Conservation (phyloP, 768 basidiomycete species). For the Panus rudis region DNA sequence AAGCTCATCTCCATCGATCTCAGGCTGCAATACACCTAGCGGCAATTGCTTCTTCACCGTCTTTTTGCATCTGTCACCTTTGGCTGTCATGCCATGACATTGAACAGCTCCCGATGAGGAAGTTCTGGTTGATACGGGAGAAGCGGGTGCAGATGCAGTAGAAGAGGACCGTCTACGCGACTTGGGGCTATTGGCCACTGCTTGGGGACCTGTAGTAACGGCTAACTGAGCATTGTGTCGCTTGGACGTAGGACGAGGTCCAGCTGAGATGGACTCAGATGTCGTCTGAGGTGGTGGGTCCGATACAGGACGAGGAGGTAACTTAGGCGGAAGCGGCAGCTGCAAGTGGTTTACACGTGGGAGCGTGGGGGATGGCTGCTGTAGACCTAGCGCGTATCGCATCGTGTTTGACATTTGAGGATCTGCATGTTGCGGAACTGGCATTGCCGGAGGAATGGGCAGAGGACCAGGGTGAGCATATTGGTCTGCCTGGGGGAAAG, state of each 20-base stretch:
- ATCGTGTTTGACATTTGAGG: slow-evolving; percentile 28
- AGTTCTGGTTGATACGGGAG: slow-evolving; percentile 3
- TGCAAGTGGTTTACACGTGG: slow-evolving; percentile 13
- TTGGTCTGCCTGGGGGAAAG: slow-evolving; percentile 4
- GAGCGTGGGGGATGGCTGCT: slow-evolving; percentile 8
- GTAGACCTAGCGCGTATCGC: slow-evolving; percentile 24
- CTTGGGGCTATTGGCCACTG: too few relatives aligned
- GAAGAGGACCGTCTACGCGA: too few relatives aligned
- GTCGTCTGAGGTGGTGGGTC: slow-evolving; percentile 13
- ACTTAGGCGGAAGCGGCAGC: slow-evolving; percentile 10
- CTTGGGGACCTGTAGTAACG: background rate
- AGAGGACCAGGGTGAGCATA: slow-evolving; percentile 13
- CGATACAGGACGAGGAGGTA: slow-evolving; percentile 28
- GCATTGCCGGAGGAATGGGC: slow-evolving; percentile 27
- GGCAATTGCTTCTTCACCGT: slow-evolving; percentile 39
- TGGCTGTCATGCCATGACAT: slow-evolving; percentile 61
- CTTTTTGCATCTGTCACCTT: slow-evolving; percentile 49
- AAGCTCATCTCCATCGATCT: slow-evolving; percentile 26
- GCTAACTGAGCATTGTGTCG: slow-evolving; percentile 1
- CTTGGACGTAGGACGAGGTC: slow-evolving; percentile 4
- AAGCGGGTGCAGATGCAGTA: background rate
- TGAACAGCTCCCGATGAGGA: slow-evolving; percentile 23
- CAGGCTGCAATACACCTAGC: slow-evolving; percentile 22
- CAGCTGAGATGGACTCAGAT: background rate
- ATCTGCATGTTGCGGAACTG: slow-evolving; percentile 25